These are phyloP conservation scores for Plasmodium fragile DNA, from an alignment of 169 alveolate genomes.

Conservation along the genomic window DNA sequence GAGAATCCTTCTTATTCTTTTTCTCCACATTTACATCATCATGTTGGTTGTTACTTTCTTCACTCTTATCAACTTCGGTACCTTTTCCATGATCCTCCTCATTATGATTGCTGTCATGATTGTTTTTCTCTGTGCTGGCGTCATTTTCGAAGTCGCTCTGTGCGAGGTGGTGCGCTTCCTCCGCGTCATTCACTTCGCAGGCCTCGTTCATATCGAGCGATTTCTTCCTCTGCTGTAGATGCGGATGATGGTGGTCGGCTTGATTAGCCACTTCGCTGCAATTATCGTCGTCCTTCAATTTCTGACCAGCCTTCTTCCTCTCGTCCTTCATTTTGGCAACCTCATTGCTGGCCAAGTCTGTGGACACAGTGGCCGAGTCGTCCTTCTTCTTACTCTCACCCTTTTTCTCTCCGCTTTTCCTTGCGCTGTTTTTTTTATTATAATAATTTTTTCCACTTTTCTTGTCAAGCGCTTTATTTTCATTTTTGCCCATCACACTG, in stretches of 20 bases:
- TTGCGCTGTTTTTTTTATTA: slow-evolving; percentile 16
- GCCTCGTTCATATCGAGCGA: background rate
- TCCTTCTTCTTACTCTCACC: background rate
- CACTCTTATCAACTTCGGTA: background rate
- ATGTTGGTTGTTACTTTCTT: background rate
- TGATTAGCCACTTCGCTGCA: background rate
- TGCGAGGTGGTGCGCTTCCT: background rate
- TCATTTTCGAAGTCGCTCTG: background rate
- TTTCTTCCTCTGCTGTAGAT: background rate
- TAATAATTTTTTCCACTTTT: slow-evolving; percentile 17
- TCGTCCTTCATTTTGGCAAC: background rate
- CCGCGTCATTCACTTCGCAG: background rate
- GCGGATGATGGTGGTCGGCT: background rate
- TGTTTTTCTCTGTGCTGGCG: slow-evolving; percentile 1
- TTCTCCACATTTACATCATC: slow-evolving; percentile 28
- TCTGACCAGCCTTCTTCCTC: background rate
- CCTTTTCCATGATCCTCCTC: background rate
- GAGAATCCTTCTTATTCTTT: slow-evolving; percentile 13
- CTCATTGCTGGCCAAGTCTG: background rate
- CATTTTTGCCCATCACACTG: background rate
- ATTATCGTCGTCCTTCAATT: slow-evolving; percentile 11
- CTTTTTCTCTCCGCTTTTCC: slow-evolving; percentile 21
- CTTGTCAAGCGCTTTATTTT: slow-evolving; percentile 12
- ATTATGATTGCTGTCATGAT: background rate
- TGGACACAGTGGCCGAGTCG: background rate